Conservation (phyloP, 345 rosid species). For the Excoecaria agallocha region DNA sequence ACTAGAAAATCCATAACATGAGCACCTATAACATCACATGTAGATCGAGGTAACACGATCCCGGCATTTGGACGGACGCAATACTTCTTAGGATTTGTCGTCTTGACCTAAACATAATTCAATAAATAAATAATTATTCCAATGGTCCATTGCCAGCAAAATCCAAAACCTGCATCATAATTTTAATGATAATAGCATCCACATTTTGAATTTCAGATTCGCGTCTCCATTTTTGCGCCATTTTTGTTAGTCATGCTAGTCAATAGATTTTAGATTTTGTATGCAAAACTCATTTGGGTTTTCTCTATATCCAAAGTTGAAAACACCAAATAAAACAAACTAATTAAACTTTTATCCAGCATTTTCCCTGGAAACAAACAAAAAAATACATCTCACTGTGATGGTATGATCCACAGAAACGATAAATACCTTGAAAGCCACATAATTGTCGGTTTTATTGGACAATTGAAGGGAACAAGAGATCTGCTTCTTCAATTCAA, state of each 20-base stretch:
- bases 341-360: not conserved
- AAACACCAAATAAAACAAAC: not conserved
- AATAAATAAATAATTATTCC: not conserved
- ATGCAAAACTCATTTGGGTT: not conserved
- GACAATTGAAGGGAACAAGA: conserved; percentile 68
- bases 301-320: not conserved
- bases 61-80: conserved; percentile 83
- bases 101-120: conserved; percentile 58
- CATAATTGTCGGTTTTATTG: conserved; percentile 61
- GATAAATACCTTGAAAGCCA: conserved; percentile 70
- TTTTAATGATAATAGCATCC: not conserved
- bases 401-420: not conserved
- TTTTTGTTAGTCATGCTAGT: not conserved
- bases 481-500: conserved; percentile 90
- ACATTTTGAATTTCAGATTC: conserved; percentile 9
- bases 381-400: not conserved
- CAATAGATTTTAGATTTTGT: not conserved
- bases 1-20: not conserved
- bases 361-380: conserved; percentile 24
- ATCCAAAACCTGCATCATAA: not conserved
- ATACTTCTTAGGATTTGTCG: conserved; percentile 80
- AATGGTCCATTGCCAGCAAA: not conserved
- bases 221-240: not conserved
- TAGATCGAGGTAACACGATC: conserved; percentile 61
- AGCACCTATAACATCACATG: conserved; percentile 64